Percentiles rank a stretch among this genome's conserved stretches.
These are phyloP conservation scores for Sugiyamaella japonica DNA, from an alignment of 1,139 yeast genomes.

Conservation along the genomic window DNA sequence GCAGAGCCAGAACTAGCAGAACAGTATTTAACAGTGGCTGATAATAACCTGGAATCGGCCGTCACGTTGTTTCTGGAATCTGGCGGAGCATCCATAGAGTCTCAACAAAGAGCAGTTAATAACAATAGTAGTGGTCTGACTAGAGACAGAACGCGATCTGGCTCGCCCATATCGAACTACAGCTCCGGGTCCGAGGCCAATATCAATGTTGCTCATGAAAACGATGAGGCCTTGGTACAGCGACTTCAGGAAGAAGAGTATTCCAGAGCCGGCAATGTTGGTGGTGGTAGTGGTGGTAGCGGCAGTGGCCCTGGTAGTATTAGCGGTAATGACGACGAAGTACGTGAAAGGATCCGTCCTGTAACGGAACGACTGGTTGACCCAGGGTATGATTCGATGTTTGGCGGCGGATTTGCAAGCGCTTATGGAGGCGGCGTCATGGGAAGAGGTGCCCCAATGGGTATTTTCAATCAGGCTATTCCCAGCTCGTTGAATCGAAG, in stretches of 20 bases:
- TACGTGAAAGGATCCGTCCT: slow-evolving; percentile 77
- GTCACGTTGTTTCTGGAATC: slow-evolving; percentile 81
- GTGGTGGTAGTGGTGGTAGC: slow-evolving; percentile 38
- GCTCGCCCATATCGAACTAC: slow-evolving; percentile 44
- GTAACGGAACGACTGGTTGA: slow-evolving; percentile 78
- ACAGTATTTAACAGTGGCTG: slow-evolving; percentile 78
- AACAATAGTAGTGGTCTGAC: slow-evolving; percentile 41
- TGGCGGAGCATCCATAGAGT: slow-evolving; percentile 49
- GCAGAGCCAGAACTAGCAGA: slow-evolving; percentile 69
- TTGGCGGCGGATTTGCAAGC: slow-evolving; percentile 8
- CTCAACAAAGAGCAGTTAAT: slow-evolving; percentile 31
- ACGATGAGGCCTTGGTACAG: slow-evolving; percentile 16
- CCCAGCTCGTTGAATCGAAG: slow-evolving; percentile 8
- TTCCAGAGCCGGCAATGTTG: slow-evolving; percentile 41
- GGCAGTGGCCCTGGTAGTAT: slow-evolving; percentile 43
- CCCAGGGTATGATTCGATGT: slow-evolving; percentile 34
- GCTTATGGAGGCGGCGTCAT: slow-evolving; percentile 12
- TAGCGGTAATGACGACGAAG: slow-evolving; percentile 53
- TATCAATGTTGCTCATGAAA: slow-evolving; percentile 4
- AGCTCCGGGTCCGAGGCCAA: not conserved
- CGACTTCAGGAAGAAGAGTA: slow-evolving; percentile 18
- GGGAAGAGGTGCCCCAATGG: slow-evolving; percentile 19
- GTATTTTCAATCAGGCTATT: slow-evolving; percentile 52
- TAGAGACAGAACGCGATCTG: slow-evolving; percentile 44
- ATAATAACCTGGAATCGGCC: slow-evolving; percentile 78